phyloP scores from a whole-genome alignment of 73 alveolate species.

The Paramecium sonneborni region DNA sequence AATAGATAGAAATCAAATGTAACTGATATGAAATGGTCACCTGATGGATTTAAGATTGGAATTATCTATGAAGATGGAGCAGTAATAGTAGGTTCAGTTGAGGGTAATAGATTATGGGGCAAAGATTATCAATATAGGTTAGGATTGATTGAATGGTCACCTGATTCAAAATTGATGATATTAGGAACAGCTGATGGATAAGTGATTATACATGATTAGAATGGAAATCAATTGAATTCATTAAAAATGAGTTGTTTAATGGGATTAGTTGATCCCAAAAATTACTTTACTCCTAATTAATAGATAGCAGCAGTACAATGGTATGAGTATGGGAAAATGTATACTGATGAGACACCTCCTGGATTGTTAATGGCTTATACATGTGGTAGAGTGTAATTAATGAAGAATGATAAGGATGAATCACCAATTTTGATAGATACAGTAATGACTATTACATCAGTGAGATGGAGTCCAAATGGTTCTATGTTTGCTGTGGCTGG shows the following conservation, averaged over 20 bases:
- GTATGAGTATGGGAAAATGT: conserved; percentile 74
- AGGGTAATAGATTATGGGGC: conserved; percentile 99
- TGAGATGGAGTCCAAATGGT: conserved; percentile 87
- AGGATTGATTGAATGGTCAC: conserved; percentile 98
- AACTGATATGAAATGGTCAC: conserved; percentile 99
- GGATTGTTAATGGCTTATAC: conserved; percentile 60
- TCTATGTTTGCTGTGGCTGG: conserved; percentile 84
- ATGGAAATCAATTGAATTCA: conserved; percentile 79
- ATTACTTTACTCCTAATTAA: conserved; percentile 44
- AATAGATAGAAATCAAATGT: conserved; percentile 98
- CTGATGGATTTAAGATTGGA: conserved; percentile 95
- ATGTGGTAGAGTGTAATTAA: conserved; percentile 94
- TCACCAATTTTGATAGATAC: conserved; percentile 87
- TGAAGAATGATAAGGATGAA: conserved; percentile 92
- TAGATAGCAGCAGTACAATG: conserved; percentile 83
- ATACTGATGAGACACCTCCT: conserved; percentile 69
- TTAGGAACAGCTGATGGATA: conserved; percentile 98
- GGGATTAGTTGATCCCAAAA: conserved; percentile 68
- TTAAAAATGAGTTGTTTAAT: conserved; percentile 79
- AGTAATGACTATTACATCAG: conserved; percentile 76
- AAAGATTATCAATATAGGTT: conserved; percentile 85
- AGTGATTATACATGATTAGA: conserved; percentile 86
- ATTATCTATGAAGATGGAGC: conserved; percentile 99
- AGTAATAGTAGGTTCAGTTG: conserved; percentile 99
- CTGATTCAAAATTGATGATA: conserved; percentile 96